These are phyloP conservation scores for Zygnema circumcarinatum DNA, from an alignment of 139 green algal species.

Conservation along the genomic window DNA sequence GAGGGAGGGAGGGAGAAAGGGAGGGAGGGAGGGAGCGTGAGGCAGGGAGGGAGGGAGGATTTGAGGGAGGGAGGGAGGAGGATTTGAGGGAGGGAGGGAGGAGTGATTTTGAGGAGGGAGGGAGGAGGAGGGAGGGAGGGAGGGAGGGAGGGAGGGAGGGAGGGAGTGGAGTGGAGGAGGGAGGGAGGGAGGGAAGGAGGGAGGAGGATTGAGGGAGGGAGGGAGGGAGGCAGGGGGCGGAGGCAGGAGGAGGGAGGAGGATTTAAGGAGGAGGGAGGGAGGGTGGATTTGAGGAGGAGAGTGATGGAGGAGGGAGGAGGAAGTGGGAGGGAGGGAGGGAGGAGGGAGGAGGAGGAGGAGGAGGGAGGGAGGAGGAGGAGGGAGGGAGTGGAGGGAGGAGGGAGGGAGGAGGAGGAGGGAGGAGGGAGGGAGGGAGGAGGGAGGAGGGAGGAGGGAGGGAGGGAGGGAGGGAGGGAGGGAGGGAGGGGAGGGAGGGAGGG, in stretches of 20 bases:
- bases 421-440: neutral
- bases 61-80: neutral
- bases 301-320: neutral
- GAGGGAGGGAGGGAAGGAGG: neutral
- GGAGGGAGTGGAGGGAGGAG: too few species aligned
- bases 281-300: neutral
- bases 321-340: neutral
- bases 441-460: neutral
- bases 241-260: neutral
- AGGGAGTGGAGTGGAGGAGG: neutral
- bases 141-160: neutral
- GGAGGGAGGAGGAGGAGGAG: neutral
- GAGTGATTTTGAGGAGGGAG: too few species aligned
- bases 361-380: too few species aligned
- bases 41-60: neutral
- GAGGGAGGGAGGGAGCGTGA: neutral
- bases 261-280: neutral
- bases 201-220: neutral
- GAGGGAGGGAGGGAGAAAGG: neutral
- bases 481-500: too few species aligned
- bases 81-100: neutral
- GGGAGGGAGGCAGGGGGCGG: too few species aligned
- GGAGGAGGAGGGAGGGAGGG: neutral
- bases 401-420: neutral
- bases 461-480: neutral